These are phyloP conservation scores for Leucocoprinus birnbaumii DNA, from an alignment of 768 basidiomycete genomes.

Conservation along the genomic window DNA sequence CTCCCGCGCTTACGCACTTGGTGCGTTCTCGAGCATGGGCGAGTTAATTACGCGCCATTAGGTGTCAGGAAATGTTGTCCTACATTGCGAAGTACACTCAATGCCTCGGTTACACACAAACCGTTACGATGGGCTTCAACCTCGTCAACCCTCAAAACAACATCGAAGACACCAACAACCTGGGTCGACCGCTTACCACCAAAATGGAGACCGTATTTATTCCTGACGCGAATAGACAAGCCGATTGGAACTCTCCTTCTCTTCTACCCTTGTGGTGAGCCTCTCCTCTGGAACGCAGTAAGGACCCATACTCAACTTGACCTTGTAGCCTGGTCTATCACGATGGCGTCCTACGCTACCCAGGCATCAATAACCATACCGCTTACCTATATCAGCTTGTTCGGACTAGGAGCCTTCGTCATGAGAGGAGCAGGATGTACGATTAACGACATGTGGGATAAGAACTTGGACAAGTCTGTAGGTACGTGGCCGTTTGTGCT, in stretches of 20 bases:
- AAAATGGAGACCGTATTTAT: slow-evolving; percentile 71
- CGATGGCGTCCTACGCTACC: slow-evolving; percentile 88
- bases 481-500: slow-evolving; percentile 43
- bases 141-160: slow-evolving; percentile 3
- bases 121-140: slow-evolving; percentile 3
- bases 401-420: slow-evolving; percentile 86
- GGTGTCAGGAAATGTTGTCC: neutral
- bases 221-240: slow-evolving; percentile 89
- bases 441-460: slow-evolving; percentile 99
- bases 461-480: slow-evolving; percentile 85
- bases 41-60: neutral
- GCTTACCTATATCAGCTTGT: slow-evolving; percentile 74
- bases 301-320: slow-evolving; percentile 3
- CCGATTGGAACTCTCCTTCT: slow-evolving; percentile 92
- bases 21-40: neutral
- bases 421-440: slow-evolving; percentile 99
- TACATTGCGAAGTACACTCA: neutral
- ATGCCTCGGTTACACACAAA: neutral
- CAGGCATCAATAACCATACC: slow-evolving; percentile 65
- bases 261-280: slow-evolving; percentile 87
- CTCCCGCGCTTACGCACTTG: slow-evolving; percentile 1
- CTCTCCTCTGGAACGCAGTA: neutral
- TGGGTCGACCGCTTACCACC: slow-evolving; percentile 71
- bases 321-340: slow-evolving; percentile 92
- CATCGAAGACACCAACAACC: slow-evolving; percentile 23